Conservation (phyloP, 805 yeast genomes). For the Candida khao-thaluensis region DNA sequence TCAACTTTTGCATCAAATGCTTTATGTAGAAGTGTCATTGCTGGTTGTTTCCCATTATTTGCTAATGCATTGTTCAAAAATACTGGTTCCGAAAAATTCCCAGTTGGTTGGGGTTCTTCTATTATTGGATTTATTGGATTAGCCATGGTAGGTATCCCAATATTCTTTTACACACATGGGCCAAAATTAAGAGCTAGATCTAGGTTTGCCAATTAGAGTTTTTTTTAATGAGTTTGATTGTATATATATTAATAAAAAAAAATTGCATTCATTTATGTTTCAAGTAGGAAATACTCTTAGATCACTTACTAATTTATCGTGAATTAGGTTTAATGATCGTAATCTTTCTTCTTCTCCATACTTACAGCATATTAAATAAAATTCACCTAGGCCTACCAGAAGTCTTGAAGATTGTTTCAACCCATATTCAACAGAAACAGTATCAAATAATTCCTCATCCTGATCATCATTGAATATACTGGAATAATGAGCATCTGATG, state of each 20-base stretch:
- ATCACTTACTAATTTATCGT: constrained; percentile 13
- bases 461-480: constrained; percentile 21
- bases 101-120: constrained; percentile 60
- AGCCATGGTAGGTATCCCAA: constrained; percentile 47
- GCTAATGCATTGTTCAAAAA: constrained; percentile 58
- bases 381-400: constrained; percentile 10
- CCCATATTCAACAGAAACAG: constrained; percentile 12
- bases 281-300: neutral
- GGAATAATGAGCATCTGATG: constrained; percentile 27
- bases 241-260: too few relatives aligned
- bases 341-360: constrained; percentile 3
- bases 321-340: constrained; percentile 12
- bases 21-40: constrained; percentile 47
- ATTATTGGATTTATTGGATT: constrained; percentile 44
- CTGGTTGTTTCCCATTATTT: constrained; percentile 64
- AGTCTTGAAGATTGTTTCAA: constrained; percentile 9
- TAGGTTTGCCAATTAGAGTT: constrained; percentile 8
- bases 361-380: constrained; percentile 3
- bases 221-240: too few relatives aligned
- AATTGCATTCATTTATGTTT: too few relatives aligned
- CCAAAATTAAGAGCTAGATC: constrained; percentile 41
- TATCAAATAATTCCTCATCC: constrained; percentile 19
- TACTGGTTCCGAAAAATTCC: constrained; percentile 48
- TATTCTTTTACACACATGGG: constrained; percentile 41
- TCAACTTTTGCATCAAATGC: constrained; percentile 60